Evolutionary conservation across 202 grass and related monocot species (phyloP), one percentile per base, ranked within the genome.

Genomic region (Musa balbisiana): DNA sequence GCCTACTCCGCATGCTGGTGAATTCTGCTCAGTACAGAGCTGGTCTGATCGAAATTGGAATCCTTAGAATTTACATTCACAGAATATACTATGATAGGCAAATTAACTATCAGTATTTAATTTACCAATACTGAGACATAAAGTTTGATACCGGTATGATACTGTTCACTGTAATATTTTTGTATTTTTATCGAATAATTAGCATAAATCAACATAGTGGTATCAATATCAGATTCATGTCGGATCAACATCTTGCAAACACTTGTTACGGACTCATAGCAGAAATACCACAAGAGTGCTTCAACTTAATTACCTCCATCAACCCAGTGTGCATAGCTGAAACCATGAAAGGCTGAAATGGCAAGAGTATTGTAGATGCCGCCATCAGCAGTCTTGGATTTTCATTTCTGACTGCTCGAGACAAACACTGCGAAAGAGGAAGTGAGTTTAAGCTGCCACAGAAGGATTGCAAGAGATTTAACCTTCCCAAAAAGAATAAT

Each of bases 271-370:
- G 19, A 69, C 21, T 76, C 2, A 19, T 58, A 20, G 51, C 76
- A 12, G 26, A 56, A 69, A 69, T 84, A 73, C 12, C 73, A 82
- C 14, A 52, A 54, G 33, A 78, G 0, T 72, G 12, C 4, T 83
- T 84, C 62, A 29, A 33, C 64, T 62, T 75, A 80, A 88, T 98
- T 89, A 68, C 91, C 91, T 98, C 95, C 95, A 98, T 90, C 80
- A 98, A 79, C 71, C 91, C 91, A 64, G 88, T 94, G 79, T 94
- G 95, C 69, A 98, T 27, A 84, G 83, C 95, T 71, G 95, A 98
- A 85, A 94, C 91, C 85, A 98, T 84, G 53, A 98, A 70, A 17
- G 95, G 95, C 77, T 98, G 85, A 85, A 98, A 94, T 2, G 95
- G 95, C 64, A 98, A 86, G 52, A 94, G 83, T 80, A 98, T 78